Evolutionary conservation across 371 early-diverging fungal species (phyloP).

Genomic region (Haplosporangium sp.): DNA sequence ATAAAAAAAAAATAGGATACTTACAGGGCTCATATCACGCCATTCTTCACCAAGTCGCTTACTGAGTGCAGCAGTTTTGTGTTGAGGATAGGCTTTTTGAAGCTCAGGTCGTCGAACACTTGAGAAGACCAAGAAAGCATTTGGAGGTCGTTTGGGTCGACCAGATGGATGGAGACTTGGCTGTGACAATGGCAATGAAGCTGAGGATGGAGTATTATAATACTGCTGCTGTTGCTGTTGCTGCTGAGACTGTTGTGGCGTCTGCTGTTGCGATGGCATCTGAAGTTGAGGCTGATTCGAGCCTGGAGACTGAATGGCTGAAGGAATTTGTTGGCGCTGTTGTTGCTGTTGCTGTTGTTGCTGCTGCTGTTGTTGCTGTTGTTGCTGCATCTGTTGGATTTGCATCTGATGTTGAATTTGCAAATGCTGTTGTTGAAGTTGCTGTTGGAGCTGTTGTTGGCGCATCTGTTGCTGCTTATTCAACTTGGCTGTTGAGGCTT

Average conservation of each 20-base stretch:
- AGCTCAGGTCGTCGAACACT: conserved; percentile 70
- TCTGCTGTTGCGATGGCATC: conserved; percentile 9
- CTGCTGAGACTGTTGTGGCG: conserved; percentile 24
- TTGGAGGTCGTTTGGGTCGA: conserved; percentile 62
- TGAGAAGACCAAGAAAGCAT: conserved; percentile 65
- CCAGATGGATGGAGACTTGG: conserved; percentile 36
- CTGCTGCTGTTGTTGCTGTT: conserved; percentile 25
- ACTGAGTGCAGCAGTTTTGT: conserved; percentile 67
- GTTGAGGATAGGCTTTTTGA: conserved; percentile 60
- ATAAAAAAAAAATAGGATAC: not conserved
- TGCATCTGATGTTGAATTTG: conserved; percentile 21
- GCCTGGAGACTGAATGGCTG: not conserved
- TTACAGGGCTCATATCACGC: conserved; percentile 58
- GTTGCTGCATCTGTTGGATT: conserved; percentile 22
- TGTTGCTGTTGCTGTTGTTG: conserved; percentile 25
- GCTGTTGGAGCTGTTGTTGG: conserved; percentile 34
- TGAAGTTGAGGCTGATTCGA: conserved; percentile 14
- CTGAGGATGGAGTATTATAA: conserved; percentile 1
- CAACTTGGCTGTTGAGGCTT: conserved; percentile 29
- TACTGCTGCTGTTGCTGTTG: conserved; percentile 32
- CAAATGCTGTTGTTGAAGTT: conserved; percentile 25
- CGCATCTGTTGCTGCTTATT: conserved; percentile 23
- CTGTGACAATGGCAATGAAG: conserved; percentile 19
- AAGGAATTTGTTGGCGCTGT: conserved; percentile 14
- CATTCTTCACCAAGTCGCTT: conserved; percentile 70